phyloP scores from a whole-genome alignment of 148 eudicot species.

The Heliamphora exappendiculata region DNA sequence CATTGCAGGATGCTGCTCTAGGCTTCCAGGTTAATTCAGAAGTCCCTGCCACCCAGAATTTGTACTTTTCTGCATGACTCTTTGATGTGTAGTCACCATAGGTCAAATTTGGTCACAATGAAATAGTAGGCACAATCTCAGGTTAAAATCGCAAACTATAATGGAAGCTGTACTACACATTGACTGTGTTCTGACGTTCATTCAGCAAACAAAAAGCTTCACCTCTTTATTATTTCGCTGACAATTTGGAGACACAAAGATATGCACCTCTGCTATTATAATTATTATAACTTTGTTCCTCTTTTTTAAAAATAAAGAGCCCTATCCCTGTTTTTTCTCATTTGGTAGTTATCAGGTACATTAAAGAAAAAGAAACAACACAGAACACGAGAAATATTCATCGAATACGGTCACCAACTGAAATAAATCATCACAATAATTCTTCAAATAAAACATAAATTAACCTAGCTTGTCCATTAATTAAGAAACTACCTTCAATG shows the following conservation, averaged over 20 bases:
- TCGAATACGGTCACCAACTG: not conserved
- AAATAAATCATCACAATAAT: not conserved
- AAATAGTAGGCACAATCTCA: too few species aligned
- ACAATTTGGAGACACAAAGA: not conserved
- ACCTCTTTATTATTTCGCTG: not conserved
- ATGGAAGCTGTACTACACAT: not conserved
- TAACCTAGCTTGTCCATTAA: too few species aligned
- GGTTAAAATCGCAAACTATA: not conserved
- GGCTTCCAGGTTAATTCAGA: not conserved
- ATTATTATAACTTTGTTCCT: not conserved
- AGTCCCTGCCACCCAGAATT: not conserved
- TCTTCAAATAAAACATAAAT: not conserved
- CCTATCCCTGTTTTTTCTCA: not conserved
- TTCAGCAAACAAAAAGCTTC: not conserved
- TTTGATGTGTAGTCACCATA: too few species aligned
- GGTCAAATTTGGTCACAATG: too few species aligned
- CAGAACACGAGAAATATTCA: not conserved
- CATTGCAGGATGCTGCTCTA: not conserved
- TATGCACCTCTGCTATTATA: not conserved
- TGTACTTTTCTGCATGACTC: too few species aligned
- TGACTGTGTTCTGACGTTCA: not conserved
- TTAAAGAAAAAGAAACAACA: not conserved
- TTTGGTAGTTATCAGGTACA: not conserved
- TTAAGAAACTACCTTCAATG: too few species aligned
- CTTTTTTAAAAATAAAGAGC: not conserved